These are phyloP conservation scores for Cajanus cajan DNA, from an alignment of 306 rosid genomes.

Conservation along the genomic window DNA sequence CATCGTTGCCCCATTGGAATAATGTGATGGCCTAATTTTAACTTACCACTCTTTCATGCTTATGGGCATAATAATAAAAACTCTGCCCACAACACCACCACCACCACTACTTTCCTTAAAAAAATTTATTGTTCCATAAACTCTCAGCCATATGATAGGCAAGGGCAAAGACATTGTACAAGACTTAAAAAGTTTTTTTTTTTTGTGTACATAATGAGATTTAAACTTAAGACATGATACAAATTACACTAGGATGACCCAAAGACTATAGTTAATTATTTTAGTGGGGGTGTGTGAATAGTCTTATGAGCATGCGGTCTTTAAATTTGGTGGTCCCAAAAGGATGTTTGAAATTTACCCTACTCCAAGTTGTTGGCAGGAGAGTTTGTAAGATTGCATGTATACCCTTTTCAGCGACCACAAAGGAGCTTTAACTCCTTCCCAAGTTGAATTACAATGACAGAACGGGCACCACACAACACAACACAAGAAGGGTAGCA, in stretches of 20 bases:
- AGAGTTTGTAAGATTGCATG: slow-evolving; percentile 24
- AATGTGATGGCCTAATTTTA: slow-evolving; percentile 10
- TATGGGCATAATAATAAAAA: slow-evolving; percentile 20
- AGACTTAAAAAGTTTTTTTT: background rate
- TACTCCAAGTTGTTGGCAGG: slow-evolving; percentile 34
- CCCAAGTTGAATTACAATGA: slow-evolving; percentile 45
- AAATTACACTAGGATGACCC: no score
- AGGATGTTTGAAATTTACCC: slow-evolving; percentile 21
- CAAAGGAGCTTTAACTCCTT: slow-evolving; percentile 49
- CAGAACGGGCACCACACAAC: slow-evolving; percentile 28
- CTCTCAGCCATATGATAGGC: background rate
- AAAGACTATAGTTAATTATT: background rate
- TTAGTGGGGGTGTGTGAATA: slow-evolving; percentile 2
- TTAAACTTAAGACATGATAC: no score
- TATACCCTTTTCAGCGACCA: slow-evolving; percentile 40
- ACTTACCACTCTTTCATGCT: slow-evolving; percentile 11
- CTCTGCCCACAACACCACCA: slow-evolving; percentile 4
- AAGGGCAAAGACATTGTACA: slow-evolving; percentile 10
- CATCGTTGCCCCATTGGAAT: slow-evolving; percentile 13
- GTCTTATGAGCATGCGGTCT: background rate
- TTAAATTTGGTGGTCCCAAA: slow-evolving; percentile 14
- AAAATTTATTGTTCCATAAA: background rate
- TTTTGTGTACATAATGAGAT: no score
- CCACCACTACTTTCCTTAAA: slow-evolving; percentile 1
- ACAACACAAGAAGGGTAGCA: slow-evolving; percentile 6